phyloP scores from a whole-genome alignment of 2,329 filamentous ascomycete species.

The Fusarium sp. region DNA sequence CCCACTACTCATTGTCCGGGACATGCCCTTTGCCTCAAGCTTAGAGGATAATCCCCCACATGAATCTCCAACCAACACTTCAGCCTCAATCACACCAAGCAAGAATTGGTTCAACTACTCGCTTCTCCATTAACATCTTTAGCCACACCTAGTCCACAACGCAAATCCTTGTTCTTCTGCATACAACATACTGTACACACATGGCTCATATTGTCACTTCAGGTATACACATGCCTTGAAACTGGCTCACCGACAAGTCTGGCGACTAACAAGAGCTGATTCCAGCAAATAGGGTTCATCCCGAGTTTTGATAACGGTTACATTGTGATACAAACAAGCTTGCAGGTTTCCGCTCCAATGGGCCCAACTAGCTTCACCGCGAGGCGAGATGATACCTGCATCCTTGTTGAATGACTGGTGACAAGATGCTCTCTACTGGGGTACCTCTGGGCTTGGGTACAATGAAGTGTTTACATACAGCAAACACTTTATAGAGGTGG shows the following conservation, averaged over 20 bases:
- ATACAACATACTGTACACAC: slow-evolving; percentile 4
- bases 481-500: neutral
- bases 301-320: slow-evolving; percentile 37
- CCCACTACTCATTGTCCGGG: slow-evolving; percentile 34
- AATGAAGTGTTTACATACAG: neutral
- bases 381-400: slow-evolving; percentile 23
- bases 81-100: slow-evolving; percentile 38
- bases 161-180: slow-evolving; percentile 19
- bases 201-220: slow-evolving; percentile 11
- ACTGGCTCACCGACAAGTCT: slow-evolving; percentile 30
- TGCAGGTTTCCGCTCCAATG: slow-evolving; percentile 36
- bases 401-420: slow-evolving; percentile 24
- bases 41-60: slow-evolving; percentile 45
- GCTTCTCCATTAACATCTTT: slow-evolving; percentile 9
- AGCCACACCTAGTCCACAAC: slow-evolving; percentile 12
- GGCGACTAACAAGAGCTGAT: slow-evolving; percentile 21
- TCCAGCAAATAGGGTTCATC: slow-evolving; percentile 44
- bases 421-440: slow-evolving; percentile 7
- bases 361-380: slow-evolving; percentile 22
- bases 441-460: slow-evolving; percentile 12
- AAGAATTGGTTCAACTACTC: slow-evolving; percentile 13
- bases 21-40: slow-evolving; percentile 18
- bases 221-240: slow-evolving; percentile 13
- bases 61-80: slow-evolving; percentile 37
- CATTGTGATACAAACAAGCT: slow-evolving; percentile 37